Evolutionary conservation across 2,329 filamentous ascomycete species (phyloP).

Genomic region (Botryotinia narcissicola): DNA sequence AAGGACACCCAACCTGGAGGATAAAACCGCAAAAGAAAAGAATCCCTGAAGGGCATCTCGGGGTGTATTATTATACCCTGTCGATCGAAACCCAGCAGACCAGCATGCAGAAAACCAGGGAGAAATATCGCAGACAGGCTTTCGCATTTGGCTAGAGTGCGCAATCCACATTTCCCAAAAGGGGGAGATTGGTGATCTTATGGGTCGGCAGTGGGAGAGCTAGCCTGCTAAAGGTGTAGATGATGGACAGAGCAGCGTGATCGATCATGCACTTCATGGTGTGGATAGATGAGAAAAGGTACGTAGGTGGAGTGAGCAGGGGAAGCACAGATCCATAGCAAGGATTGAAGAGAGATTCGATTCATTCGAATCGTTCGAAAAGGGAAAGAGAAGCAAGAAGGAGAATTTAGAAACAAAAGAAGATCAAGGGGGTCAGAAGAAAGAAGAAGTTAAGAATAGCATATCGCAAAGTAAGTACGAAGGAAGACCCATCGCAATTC

Average conservation of each 20-base stretch:
- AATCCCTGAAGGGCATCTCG: neutral
- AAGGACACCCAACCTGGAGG: neutral
- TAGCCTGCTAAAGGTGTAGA: neutral
- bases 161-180: neutral
- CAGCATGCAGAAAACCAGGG: neutral
- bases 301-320: neutral
- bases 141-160: neutral
- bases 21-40: neutral
- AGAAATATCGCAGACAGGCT: neutral
- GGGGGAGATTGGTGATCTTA: slow-evolving; percentile 8
- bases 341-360: neutral
- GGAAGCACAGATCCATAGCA: neutral
- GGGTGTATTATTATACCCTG: neutral
- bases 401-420: neutral
- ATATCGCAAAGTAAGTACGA: neutral
- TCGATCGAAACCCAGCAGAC: neutral
- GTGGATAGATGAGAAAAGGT: neutral
- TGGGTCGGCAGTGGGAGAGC: neutral
- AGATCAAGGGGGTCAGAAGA: neutral
- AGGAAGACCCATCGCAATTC: neutral
- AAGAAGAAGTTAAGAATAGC: slow-evolving; percentile 3
- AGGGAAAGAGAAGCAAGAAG: neutral
- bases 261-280: neutral
- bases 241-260: neutral
- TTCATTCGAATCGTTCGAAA: neutral